Base-by-base conservation (phyloP, 1,139 yeast species). In the Magnusiomyces fungicola region DNA sequence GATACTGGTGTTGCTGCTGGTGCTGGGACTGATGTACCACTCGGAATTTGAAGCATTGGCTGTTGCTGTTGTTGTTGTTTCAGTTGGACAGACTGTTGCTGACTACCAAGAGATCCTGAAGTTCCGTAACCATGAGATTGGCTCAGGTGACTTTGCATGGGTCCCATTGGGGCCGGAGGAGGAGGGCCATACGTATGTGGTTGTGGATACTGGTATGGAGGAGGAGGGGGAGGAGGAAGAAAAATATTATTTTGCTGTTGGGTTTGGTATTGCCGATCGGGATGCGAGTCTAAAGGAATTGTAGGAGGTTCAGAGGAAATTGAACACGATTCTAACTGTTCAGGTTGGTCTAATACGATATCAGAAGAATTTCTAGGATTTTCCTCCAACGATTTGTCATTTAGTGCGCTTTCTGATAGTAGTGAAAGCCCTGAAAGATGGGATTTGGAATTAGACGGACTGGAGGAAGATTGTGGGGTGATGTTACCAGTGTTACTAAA, bases 401-500 rank as follows among this genome's bases (percentile, higher is more conserved):
- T 21, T n/a, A 40, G 23, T 3, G 44, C 44, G 12, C 44, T 41
- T 3, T 41, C 44, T 2, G 44, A 41, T 16, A 41, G 25, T 19
- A 41, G 25, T 3, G 44, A 41, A 6, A 41, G 36, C 4, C 44
- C 44, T 2, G 34, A 29, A 19, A 27, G 25, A 7, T 23, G 6
- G 12, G 37, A n/a, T 5, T 7, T n/a, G 10, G 6, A 6, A 14
- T n/a, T 6, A 7, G 37, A 14, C 7, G 37, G 37, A 33, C 12
- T 14, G 16, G 18, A 14, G 37, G 37, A 19, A 7, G 37, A 6
- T 33, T 33, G 23, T n/a, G 10, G 21, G n/a, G n/a, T n/a, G n/a
- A n/a, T n/a, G n/a, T n/a, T n/a, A n/a, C n/a, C n/a, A n/a, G n/a
- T n/a, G n/a, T n/a, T n/a, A n/a, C n/a, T n/a, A n/a, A n/a, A n/a